These are phyloP conservation scores for Beauveria bassiana DNA, from an alignment of 2,329 filamentous ascomycete species.

Conservation along the genomic window DNA sequence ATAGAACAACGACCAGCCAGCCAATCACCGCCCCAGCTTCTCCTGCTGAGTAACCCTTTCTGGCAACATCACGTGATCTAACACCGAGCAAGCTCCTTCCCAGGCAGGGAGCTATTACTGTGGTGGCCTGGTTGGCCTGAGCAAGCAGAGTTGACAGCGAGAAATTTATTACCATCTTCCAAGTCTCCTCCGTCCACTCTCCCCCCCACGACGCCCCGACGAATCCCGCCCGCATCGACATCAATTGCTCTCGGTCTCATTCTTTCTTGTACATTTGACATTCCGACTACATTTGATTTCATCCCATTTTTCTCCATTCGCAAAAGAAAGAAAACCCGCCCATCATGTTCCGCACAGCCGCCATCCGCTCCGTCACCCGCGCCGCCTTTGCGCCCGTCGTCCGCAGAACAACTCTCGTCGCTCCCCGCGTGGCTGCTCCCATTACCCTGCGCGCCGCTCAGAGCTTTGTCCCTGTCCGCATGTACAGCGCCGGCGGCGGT, in stretches of 20 bases:
- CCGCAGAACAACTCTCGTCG: conserved; percentile 50
- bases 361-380: conserved; percentile 69
- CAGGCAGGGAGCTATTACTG: not conserved
- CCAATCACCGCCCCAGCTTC: not conserved
- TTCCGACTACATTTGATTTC: not conserved
- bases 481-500: conserved; percentile 76
- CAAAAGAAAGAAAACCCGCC: not conserved
- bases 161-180: conserved; percentile 36
- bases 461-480: conserved; percentile 63
- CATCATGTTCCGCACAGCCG: conserved; percentile 79
- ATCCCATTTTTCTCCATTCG: not conserved
- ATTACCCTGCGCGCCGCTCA: conserved; percentile 52
- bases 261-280: conserved; percentile 3
- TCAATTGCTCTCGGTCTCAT: not conserved
- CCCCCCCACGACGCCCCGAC: conserved; percentile 15
- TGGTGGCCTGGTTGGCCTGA: not conserved
- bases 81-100: not conserved
- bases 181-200: not conserved
- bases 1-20: not conserved
- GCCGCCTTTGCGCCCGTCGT: conserved; percentile 50
- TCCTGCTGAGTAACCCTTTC: conserved; percentile 8
- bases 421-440: conserved; percentile 49
- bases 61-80: conserved; percentile 21
- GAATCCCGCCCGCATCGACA: conserved; percentile 12
- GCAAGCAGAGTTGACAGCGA: conserved; percentile 21